Evolutionary conservation across 2,329 filamentous ascomycete genomes (phyloP), one percentile per base, ranked within the genome.

Genomic region (Coleophoma eucalyptorum): DNA sequence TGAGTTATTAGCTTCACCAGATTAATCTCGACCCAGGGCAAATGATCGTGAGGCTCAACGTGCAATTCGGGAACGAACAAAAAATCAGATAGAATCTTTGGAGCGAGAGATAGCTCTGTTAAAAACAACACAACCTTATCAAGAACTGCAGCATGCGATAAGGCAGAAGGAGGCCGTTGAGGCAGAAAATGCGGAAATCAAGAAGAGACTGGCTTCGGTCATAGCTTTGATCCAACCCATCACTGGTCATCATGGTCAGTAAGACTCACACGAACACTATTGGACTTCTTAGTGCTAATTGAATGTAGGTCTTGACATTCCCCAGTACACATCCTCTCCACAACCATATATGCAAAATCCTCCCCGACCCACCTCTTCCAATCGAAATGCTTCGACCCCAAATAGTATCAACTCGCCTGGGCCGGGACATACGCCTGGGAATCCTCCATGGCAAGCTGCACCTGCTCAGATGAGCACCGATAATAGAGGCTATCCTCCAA

Each of bases 1-100:
- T 5, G 26, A 26, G 26, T 26, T 42, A 16, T 42, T 16, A 19
- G 13, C 50, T 81, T 26, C 26, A 26, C 26, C 26, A 26, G 10
- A 26, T 26, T 26, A 26, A 26, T 26, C 26, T 26, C 26, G 26
- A 26, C 12, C 20, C 13, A 44, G 42, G 56, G 90, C 90, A 63
- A 96, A 96, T 73, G 91, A 96, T 68, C 83, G 91, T 55, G 90
- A 96, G 69, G 91, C 91, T 37, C 91, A 96, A 72, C 81, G 90
- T 42, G 90, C 90, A 37, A 96, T 96, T 56, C 79, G 91, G 46
- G 89, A 91, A 67, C 81, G 91, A 60, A 96, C 91, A 37, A 93
- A 91, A 72, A 83, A 88, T 64, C 89, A 91, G 68, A 96, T 96
- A 63, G 89, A 95, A 65, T 76, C 76, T 31, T 75, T 96, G 47